A percentile compares a stretch with the other conserved stretches of the same genome.
phyloP scores from a whole-genome alignment of 805 yeast species.

The Middelhovenomyces tepae region DNA sequence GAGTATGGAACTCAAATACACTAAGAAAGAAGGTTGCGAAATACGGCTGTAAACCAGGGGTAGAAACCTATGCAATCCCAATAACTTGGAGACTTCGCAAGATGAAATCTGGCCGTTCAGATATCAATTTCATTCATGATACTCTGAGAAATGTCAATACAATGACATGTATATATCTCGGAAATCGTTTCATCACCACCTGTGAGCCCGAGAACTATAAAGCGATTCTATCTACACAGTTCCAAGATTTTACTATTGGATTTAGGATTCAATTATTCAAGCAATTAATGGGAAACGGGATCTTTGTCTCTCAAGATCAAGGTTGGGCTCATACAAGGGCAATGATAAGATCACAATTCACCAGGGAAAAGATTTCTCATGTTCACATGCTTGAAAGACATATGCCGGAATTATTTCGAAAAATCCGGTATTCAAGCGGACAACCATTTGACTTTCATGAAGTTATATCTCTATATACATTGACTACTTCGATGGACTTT shows the following conservation, averaged over 20 bases:
- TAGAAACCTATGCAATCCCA: too few species aligned
- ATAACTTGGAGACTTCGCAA: too few species aligned
- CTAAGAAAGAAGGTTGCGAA: too few species aligned
- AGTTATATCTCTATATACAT: conserved; percentile 7
- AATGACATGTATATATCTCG: too few species aligned
- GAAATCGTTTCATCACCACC: too few species aligned
- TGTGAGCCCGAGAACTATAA: conserved; percentile 23
- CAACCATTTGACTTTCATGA: conserved; percentile 1
- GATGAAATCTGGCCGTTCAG: too few species aligned
- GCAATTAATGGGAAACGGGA: conserved; percentile 23
- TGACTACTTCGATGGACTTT: conserved; percentile 9
- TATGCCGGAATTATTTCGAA: conserved; percentile 15
- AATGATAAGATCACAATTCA: conserved; percentile 24
- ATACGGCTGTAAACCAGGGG: too few species aligned
- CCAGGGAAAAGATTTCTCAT: conserved; percentile 20
- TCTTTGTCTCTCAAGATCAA: conserved; percentile 24
- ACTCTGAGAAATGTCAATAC: too few species aligned
- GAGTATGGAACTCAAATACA: too few species aligned
- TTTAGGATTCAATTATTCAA: too few species aligned
- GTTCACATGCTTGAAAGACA: conserved; percentile 19
- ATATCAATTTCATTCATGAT: too few species aligned
- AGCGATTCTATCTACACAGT: conserved; percentile 21
- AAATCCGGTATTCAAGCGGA: conserved; percentile 4
- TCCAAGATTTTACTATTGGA: conserved; percentile 24
- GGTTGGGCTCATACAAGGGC: conserved; percentile 27